Evolutionary conservation across 202 grass and related monocot species (phyloP).

Genomic region (Tripidium arundinaceum): DNA sequence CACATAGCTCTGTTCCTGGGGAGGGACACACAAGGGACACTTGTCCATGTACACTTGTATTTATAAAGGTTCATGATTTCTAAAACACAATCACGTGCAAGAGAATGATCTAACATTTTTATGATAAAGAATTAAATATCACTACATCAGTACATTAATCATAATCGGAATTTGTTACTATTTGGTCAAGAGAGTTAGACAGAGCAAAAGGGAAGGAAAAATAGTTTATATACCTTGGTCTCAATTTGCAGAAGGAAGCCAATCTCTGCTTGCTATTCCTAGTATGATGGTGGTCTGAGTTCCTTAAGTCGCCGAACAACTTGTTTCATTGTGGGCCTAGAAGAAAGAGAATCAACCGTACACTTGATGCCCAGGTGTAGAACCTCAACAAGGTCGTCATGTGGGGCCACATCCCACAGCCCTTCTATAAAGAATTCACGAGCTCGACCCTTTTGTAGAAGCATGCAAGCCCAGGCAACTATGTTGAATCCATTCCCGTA

Average conservation of each 20-base stretch:
- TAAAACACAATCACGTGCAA: background rate
- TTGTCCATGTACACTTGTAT: background rate
- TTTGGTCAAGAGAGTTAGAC: background rate
- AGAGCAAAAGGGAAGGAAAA: background rate
- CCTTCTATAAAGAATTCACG: conserved; percentile 82
- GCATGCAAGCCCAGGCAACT: conserved; percentile 92
- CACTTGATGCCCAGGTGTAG: conserved; percentile 90
- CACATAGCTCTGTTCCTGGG: background rate
- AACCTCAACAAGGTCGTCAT: conserved; percentile 85
- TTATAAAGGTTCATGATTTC: background rate
- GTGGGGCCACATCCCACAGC: conserved; percentile 73
- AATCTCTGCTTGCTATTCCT: conserved; percentile 27
- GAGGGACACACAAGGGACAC: too few species aligned
- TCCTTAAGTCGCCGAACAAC: conserved; percentile 85
- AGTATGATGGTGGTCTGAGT: conserved; percentile 69
- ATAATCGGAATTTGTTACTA: background rate
- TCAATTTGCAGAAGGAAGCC: conserved; percentile 1
- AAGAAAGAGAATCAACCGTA: conserved; percentile 78
- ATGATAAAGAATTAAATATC: background rate
- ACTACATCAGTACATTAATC: background rate
- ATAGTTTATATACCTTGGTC: conserved; percentile 23
- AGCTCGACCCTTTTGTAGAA: conserved; percentile 73
- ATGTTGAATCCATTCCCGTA: conserved; percentile 99
- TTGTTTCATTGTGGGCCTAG: conserved; percentile 95
- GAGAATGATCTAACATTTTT: background rate